phyloP scores from a whole-genome alignment of 139 green algal genomes.

The Yamagishiella unicocca region DNA sequence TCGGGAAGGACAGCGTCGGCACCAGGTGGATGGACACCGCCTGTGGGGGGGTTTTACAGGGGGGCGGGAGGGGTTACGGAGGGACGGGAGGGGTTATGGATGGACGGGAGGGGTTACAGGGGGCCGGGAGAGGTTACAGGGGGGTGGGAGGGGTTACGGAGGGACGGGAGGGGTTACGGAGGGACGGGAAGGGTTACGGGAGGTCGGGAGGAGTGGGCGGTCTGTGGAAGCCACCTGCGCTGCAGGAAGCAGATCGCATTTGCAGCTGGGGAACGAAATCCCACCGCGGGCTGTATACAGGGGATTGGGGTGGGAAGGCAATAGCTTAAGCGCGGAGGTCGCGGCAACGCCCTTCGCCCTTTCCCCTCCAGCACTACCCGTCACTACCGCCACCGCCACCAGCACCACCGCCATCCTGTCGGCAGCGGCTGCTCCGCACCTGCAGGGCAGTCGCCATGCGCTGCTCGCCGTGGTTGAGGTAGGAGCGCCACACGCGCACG shows the following conservation, averaged over 20 bases:
- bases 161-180: background rate
- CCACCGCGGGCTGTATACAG: background rate
- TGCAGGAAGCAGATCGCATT: background rate
- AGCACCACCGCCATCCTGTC: background rate
- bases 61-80: too few relatives aligned
- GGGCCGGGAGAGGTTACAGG: background rate
- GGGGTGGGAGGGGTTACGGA: background rate
- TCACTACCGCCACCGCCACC: background rate
- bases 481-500: slow-evolving; percentile 84
- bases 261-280: background rate
- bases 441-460: slow-evolving; percentile 83
- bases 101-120: background rate
- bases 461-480: slow-evolving; percentile 64
- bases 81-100: background rate
- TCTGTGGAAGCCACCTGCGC: background rate
- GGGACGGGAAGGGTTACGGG: background rate
- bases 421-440: slow-evolving; percentile 42
- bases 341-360: too few relatives aligned
- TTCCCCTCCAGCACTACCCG: background rate
- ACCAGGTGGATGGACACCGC: slow-evolving; percentile 56
- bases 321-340: background rate
- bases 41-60: too few relatives aligned
- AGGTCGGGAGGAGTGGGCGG: too few relatives aligned
- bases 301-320: background rate
- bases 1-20: slow-evolving; percentile 45